Conservation (phyloP, 1,284 basidiomycete species). For the Pascua sp. region DNA sequence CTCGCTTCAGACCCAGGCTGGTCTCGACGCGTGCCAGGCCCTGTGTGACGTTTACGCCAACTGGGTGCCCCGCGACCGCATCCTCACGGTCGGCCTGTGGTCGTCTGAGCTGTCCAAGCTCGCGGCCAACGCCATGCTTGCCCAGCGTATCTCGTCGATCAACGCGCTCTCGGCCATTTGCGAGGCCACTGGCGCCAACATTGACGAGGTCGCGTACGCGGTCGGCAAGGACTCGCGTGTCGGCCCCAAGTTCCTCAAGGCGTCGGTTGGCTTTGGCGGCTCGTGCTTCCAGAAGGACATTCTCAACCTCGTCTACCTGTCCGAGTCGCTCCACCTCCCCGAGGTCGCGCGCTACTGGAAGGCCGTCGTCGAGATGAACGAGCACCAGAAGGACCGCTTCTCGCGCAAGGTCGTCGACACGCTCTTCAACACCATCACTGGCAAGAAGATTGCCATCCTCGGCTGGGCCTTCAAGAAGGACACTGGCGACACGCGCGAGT, state of each 20-base stretch:
- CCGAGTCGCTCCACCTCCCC: conserved; percentile 87
- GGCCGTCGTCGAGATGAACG: conserved; percentile 92
- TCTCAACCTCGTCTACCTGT: conserved; percentile 95
- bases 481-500: conserved; percentile 96
- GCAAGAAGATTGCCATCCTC: conserved; percentile 89
- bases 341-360: conserved; percentile 99
- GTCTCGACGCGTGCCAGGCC: conserved; percentile 72
- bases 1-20: conserved; percentile 82
- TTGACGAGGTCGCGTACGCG: conserved; percentile 94
- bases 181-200: conserved; percentile 98
- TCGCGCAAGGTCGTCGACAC: conserved; percentile 87
- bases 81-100: conserved; percentile 96
- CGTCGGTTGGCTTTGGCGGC: conserved; percentile 79
- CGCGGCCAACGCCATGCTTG: conserved; percentile 97
- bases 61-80: conserved; percentile 84
- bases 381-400: conserved; percentile 89
- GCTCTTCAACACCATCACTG: conserved; percentile 83
- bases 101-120: conserved; percentile 97
- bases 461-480: conserved; percentile 91
- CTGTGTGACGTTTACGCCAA: conserved; percentile 82
- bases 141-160: conserved; percentile 95
- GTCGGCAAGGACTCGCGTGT: conserved; percentile 90
- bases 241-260: conserved; percentile 91
- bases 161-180: conserved; percentile 98
- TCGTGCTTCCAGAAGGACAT: conserved; percentile 99